Conservation (phyloP, 768 basidiomycete genomes). For the Rhizopogon salebrosus region DNA sequence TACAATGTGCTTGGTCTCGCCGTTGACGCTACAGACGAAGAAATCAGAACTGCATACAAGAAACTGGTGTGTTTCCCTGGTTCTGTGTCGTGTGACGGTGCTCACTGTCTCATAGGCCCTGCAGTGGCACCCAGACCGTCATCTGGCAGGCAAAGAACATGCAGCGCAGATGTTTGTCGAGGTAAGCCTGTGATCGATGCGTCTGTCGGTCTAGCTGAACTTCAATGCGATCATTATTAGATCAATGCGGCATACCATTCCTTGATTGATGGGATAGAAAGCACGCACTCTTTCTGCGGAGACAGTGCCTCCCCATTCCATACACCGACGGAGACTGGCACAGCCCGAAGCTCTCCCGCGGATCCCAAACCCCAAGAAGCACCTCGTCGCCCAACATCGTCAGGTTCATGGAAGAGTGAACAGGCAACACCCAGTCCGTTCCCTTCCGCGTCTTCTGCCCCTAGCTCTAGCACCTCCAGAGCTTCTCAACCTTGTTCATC, state of each 20-base stretch:
- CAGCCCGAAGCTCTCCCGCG: constrained; percentile 11
- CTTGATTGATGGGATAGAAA: constrained; percentile 40
- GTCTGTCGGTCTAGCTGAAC: neutral
- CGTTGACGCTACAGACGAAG: constrained; percentile 41
- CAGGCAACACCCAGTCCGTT: constrained; percentile 6
- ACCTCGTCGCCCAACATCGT: constrained; percentile 27
- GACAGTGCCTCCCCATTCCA: constrained; percentile 22
- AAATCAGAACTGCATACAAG: constrained; percentile 58
- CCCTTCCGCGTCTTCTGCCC: constrained; percentile 10
- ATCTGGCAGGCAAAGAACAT: constrained; percentile 43
- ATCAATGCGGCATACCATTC: constrained; percentile 53
- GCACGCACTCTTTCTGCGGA: constrained; percentile 20
- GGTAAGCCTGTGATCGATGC: constrained; percentile 30
- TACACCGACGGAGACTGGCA: constrained; percentile 12
- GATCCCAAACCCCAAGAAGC: constrained; percentile 16
- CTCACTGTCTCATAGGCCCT: constrained; percentile 38
- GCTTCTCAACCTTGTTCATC: constrained; percentile 6
- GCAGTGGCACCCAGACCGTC: constrained; percentile 67
- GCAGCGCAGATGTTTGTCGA: constrained; percentile 55
- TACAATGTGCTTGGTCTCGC: constrained; percentile 43
- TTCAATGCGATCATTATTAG: constrained; percentile 21
- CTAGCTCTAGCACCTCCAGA: constrained; percentile 7
- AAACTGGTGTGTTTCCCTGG: constrained; percentile 40
- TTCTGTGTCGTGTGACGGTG: constrained; percentile 17
- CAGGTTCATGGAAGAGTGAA: constrained; percentile 23